phyloP scores from a whole-genome alignment of 495 filamentous ascomycete genomes.

The Amorphotheca resinae region DNA sequence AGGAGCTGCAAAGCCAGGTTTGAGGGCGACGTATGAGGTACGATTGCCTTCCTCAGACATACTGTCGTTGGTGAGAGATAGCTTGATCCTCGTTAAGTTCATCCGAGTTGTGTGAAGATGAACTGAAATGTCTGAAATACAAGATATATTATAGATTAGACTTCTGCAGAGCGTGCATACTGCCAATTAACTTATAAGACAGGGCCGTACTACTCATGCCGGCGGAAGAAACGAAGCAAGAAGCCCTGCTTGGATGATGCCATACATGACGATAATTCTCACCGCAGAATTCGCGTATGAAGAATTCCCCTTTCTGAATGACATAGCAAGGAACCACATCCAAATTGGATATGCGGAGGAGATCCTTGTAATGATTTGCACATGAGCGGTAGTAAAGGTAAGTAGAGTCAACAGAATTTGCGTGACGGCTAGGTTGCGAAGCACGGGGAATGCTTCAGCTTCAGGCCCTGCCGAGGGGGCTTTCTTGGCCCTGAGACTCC shows the following conservation, averaged over 20 bases:
- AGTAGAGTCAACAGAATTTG: constrained; percentile 61
- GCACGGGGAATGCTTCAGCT: neutral
- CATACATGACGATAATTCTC: constrained; percentile 69
- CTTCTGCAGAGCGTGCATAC: too few species aligned
- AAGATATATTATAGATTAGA: too few species aligned
- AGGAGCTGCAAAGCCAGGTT: too few species aligned
- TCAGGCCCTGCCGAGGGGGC: neutral
- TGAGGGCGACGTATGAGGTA: too few species aligned
- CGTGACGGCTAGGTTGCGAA: constrained; percentile 42
- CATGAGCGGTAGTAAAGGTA: constrained; percentile 70
- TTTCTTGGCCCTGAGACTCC: neutral
- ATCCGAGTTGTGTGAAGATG: too few species aligned
- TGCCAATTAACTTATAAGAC: too few species aligned
- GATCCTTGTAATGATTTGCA: constrained; percentile 85
- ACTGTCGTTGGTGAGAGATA: too few species aligned
- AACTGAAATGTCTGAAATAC: too few species aligned
- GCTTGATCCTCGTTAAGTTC: too few species aligned
- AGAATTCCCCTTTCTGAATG: constrained; percentile 21
- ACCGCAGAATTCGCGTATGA: constrained; percentile 27
- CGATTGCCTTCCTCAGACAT: too few species aligned
- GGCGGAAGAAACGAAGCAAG: constrained; percentile 93
- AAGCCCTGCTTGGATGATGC: constrained; percentile 62
- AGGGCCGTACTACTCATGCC: too few species aligned
- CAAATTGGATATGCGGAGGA: constrained; percentile 81
- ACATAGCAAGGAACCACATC: constrained; percentile 64